A percentile compares a stretch with the other conserved stretches of the same genome.
Evolutionary conservation across 169 alveolate species (phyloP).

Genomic region (Sarcocystis neurona): DNA sequence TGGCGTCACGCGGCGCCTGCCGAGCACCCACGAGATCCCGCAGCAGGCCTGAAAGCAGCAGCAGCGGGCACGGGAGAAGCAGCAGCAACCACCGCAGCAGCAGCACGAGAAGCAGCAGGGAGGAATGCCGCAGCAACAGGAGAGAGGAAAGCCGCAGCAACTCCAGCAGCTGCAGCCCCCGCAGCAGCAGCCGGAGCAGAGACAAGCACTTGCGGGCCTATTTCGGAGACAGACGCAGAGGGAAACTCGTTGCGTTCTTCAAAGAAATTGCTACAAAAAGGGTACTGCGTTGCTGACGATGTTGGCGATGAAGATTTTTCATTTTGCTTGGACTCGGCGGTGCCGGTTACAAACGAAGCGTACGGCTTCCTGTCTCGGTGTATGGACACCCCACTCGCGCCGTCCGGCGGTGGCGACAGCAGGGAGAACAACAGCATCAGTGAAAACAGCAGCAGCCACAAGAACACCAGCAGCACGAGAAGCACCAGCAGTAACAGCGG

Average conservation of each 20-base stretch:
- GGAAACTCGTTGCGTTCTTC: no score
- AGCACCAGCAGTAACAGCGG: background rate
- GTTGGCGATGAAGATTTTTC: conserved; percentile 10
- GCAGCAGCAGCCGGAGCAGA: no score
- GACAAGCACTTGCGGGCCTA: no score
- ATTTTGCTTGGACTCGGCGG: background rate
- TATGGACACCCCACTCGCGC: background rate
- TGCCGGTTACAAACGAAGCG: conserved; percentile 7
- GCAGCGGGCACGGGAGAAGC: no score
- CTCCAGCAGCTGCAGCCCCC: no score
- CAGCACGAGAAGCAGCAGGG: no score
- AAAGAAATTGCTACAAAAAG: background rate
- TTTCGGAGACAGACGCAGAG: conserved; percentile 20
- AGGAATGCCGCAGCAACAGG: no score
- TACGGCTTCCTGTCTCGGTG: conserved; percentile 29
- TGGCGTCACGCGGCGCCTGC: no score
- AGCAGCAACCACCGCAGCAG: no score
- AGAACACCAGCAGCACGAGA: background rate
- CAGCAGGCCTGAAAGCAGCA: no score
- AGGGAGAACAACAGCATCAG: background rate
- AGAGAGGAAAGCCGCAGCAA: no score
- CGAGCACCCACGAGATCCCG: no score
- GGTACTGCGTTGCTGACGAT: conserved; percentile 20
- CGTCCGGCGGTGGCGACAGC: background rate
- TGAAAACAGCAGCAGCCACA: background rate